Conservation (phyloP, 352 stramenopile genomes). For the Globisporangium abappressorium region DNA sequence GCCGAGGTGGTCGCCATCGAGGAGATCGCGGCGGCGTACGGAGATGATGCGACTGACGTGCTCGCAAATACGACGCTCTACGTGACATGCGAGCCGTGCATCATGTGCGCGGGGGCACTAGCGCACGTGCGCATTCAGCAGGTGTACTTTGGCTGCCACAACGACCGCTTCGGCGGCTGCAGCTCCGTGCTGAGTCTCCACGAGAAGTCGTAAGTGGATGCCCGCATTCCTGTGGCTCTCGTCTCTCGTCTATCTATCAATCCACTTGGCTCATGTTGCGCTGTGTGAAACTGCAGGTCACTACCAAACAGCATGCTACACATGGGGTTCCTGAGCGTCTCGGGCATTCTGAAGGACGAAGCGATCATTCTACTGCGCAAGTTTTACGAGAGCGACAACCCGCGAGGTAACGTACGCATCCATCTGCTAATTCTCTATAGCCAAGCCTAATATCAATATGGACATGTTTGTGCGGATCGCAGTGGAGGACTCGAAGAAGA, state of each 20-base stretch:
- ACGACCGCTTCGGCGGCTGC: conserved; percentile 92
- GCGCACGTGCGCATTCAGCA: conserved; percentile 64
- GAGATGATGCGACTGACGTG: conserved; percentile 37
- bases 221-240: too few species aligned
- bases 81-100: conserved; percentile 93
- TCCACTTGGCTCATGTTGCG: too few species aligned
- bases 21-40: conserved; percentile 50
- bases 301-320: conserved; percentile 47
- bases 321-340: conserved; percentile 55
- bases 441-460: background rate
- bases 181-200: conserved; percentile 88
- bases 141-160: conserved; percentile 90
- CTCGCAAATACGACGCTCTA: conserved; percentile 69
- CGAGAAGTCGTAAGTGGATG: conserved; percentile 35
- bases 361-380: conserved; percentile 79
- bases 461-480: background rate
- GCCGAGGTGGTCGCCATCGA: conserved; percentile 91
- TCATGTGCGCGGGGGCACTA: conserved; percentile 93
- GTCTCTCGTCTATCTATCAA: too few species aligned
- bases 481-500: conserved; percentile 83
- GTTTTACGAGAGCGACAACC: conserved; percentile 91
- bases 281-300: conserved; percentile 10
- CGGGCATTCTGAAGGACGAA: conserved; percentile 82
- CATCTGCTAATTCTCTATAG: background rate
- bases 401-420: conserved; percentile 43